phyloP scores from a whole-genome alignment of 345 rosid genomes.

The Populus tremula region DNA sequence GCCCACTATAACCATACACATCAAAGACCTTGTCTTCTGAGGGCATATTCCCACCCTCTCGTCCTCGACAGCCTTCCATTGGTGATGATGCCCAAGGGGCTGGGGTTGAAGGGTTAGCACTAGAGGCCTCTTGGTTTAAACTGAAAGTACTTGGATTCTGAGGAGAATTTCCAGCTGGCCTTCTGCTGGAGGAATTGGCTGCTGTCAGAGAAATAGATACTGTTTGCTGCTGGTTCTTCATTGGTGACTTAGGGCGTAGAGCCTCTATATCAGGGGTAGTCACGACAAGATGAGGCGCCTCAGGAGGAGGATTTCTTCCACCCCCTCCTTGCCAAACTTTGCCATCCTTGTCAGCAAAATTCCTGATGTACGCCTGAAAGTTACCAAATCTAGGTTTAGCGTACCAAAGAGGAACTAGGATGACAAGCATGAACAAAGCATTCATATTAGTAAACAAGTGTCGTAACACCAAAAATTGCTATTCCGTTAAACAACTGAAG shows the following conservation, averaged over 20 bases:
- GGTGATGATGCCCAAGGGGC: slow-evolving; percentile 57
- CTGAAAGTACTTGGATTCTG: slow-evolving; percentile 51
- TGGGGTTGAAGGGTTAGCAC: slow-evolving; percentile 60
- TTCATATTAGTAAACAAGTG: background rate
- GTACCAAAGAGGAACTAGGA: background rate
- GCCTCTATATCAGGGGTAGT: slow-evolving; percentile 87
- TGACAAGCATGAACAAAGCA: background rate
- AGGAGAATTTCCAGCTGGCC: slow-evolving; percentile 68
- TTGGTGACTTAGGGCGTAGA: slow-evolving; percentile 90
- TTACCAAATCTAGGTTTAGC: slow-evolving; percentile 3
- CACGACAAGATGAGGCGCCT: slow-evolving; percentile 76
- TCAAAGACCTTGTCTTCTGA: slow-evolving; percentile 52
- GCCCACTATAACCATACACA: slow-evolving; percentile 47
- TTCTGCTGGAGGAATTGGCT: slow-evolving; percentile 55
- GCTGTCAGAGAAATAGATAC: slow-evolving; percentile 59
- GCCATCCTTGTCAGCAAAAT: slow-evolving; percentile 87
- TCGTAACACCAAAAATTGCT: background rate
- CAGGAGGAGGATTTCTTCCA: slow-evolving; percentile 93
- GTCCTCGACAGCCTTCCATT: slow-evolving; percentile 61
- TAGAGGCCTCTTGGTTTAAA: slow-evolving; percentile 60
- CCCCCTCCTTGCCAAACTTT: slow-evolving; percentile 99
- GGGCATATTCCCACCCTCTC: slow-evolving; percentile 44
- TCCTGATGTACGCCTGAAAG: slow-evolving; percentile 61
- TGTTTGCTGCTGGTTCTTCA: slow-evolving; percentile 92
- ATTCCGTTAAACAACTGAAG: background rate